phyloP scores from a whole-genome alignment of 2,329 filamentous ascomycete species.

The Pseudocercospora vitis region DNA sequence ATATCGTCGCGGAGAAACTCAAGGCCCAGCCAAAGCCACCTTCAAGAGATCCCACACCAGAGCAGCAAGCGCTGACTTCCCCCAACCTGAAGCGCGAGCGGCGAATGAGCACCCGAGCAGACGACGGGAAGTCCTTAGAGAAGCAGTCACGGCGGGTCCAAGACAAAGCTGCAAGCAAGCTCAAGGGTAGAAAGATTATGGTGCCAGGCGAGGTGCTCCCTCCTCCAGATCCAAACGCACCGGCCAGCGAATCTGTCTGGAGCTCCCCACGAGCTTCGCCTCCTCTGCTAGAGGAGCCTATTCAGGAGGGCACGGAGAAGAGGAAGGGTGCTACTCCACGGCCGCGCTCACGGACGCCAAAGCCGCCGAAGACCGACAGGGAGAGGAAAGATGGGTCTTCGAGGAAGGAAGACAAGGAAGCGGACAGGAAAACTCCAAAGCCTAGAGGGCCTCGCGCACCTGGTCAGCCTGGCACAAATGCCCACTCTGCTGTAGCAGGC shows the following conservation, averaged over 20 bases:
- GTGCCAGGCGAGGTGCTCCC: constrained; percentile 48
- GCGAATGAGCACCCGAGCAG: constrained; percentile 32
- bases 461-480: constrained; percentile 53
- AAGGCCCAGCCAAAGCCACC: constrained; percentile 61
- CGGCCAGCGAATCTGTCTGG: constrained; percentile 42
- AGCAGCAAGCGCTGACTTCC: constrained; percentile 36
- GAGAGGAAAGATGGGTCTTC: constrained; percentile 37
- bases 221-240: constrained; percentile 45
- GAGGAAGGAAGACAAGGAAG: constrained; percentile 30
- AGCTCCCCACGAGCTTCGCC: constrained; percentile 39
- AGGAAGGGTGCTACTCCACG: constrained; percentile 28
- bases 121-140: constrained; percentile 28
- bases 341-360: constrained; percentile 39
- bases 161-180: constrained; percentile 38
- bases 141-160: constrained; percentile 29
- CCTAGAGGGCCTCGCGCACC: constrained; percentile 42
- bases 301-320: constrained; percentile 21
- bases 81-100: constrained; percentile 38
- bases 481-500: constrained; percentile 54
- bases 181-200: constrained; percentile 41
- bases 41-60: constrained; percentile 59
- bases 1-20: constrained; percentile 61
- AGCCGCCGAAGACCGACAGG: constrained; percentile 38
- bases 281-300: constrained; percentile 32
- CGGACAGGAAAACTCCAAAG: constrained; percentile 46